Evolutionary conservation across 1,284 basidiomycete species (phyloP), one percentile per base, ranked within the genome.

Genomic region (Boletus subluridellus): DNA sequence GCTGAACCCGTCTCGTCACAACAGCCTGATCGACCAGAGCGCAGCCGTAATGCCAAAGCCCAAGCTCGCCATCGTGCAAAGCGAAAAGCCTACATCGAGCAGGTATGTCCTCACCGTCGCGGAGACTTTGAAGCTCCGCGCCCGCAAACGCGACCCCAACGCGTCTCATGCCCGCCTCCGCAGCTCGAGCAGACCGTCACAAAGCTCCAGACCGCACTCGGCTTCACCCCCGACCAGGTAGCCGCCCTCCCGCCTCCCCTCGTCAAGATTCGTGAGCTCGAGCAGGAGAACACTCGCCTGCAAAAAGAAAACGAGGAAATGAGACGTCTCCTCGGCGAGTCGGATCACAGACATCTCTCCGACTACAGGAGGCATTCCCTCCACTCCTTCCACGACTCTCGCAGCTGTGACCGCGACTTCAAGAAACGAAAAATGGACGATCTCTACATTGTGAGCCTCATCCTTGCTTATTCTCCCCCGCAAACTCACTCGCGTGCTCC

Each of bases 41-140:
- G 89, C 62, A 87, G 86, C 77, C 85, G 90, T 77, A 92, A 92
- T 76, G 90, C 90, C 58, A 92, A 90, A 72, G 93, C 92, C 4
- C 92, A 95, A 77, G 91, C 92, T 54, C 80, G 92, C 67, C 92
- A 95, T 79, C 85, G 92, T 57, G 93, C 92, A 71, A 95, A 95
- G 76, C 83, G 93, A 74, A 95, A 95, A 78, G 92, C 92, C 12
- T 94, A 95, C 77, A 91, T 95, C 69, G 92, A 94, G 67, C 87
- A 92, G 78, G 92, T 91, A 1, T 11, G 60, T 60, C 47, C 6
- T 28, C 30, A 39, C 50, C 32, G 17, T 57, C 64, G 57, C 54
- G 52, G 39, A 52, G 37, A 48, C 50, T 42, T 42, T 39, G 21
- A 52, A 52, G 38, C 50, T 51, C 54, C 60, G 51, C 59, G 52